phyloP scores from a whole-genome alignment of 2,329 filamentous ascomycete species.

The Blastomyces parvus region DNA sequence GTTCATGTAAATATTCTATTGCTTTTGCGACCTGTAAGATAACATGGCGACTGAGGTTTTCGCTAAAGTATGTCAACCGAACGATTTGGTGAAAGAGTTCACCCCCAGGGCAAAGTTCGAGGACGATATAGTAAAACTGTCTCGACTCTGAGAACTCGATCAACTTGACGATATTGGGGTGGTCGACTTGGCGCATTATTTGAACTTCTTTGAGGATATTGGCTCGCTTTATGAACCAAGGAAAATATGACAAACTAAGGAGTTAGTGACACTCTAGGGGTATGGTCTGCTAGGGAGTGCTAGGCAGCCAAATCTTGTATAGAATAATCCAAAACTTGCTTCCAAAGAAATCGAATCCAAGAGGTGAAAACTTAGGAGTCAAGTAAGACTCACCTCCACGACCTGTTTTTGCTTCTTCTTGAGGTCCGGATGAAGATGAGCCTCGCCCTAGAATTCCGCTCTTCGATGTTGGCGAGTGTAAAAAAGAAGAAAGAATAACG shows the following conservation, averaged over 20 bases:
- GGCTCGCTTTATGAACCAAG: conserved; percentile 55
- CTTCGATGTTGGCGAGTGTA: conserved; percentile 43
- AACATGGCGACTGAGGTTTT: conserved; percentile 86
- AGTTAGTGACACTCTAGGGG: conserved; percentile 21
- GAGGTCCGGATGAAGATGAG: conserved; percentile 91
- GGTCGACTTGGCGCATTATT: conserved; percentile 94
- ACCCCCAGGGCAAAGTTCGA: conserved; percentile 88
- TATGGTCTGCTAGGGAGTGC: neutral
- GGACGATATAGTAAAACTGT: conserved; percentile 95
- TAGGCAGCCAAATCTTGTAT: neutral
- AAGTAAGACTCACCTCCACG: conserved; percentile 71
- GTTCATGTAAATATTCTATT: conserved; percentile 86
- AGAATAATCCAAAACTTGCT: neutral
- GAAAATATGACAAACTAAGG: conserved; percentile 7
- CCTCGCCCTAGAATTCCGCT: conserved; percentile 60
- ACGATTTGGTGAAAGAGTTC: conserved; percentile 99
- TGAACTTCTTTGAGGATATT: conserved; percentile 98
- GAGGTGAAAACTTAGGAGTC: conserved; percentile 20
- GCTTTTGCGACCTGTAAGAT: conserved; percentile 93
- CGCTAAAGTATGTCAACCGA: conserved; percentile 94
- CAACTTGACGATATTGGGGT: conserved; percentile 90
- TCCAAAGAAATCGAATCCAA: conserved; percentile 4
- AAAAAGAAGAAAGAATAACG: conserved; percentile 21
- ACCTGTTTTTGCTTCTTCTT: conserved; percentile 79
- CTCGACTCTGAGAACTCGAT: conserved; percentile 87